These are phyloP conservation scores for Nakaseomyces uthaithaninus DNA, from an alignment of 1,139 yeast genomes.

Conservation along the genomic window DNA sequence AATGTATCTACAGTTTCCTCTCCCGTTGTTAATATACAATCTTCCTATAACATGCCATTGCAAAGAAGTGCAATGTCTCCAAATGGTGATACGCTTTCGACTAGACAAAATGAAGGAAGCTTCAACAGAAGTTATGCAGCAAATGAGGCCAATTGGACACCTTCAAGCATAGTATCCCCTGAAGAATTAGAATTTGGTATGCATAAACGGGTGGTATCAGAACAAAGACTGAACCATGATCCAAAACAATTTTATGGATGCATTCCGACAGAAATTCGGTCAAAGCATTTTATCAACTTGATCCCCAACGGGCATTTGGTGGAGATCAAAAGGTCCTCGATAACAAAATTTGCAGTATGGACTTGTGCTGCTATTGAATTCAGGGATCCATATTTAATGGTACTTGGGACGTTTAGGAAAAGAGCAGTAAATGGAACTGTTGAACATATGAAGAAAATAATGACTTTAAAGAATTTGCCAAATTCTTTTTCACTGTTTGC, in stretches of 20 bases:
- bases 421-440: constrained; percentile 21
- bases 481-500: constrained; percentile 21
- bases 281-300: constrained; percentile 16
- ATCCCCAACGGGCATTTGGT: constrained; percentile 23
- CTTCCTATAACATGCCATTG: not conserved
- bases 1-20: not conserved
- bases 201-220: not conserved
- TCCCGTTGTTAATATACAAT: not conserved
- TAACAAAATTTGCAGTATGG: constrained; percentile 20
- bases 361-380: constrained; percentile 23
- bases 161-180: not conserved
- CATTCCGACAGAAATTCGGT: not conserved
- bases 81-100: not conserved
- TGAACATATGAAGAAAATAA: constrained; percentile 12
- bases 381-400: constrained; percentile 25
- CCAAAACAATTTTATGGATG: not conserved
- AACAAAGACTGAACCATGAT: not conserved
- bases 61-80: not conserved
- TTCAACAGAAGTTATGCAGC: too few relatives aligned
- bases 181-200: not conserved
- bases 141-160: not conserved
- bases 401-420: constrained; percentile 18
- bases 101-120: not conserved
- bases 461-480: constrained; percentile 18
- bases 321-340: constrained; percentile 26